Base-by-base conservation (phyloP, 306 rosid species). In the Rosa multiflora region DNA sequence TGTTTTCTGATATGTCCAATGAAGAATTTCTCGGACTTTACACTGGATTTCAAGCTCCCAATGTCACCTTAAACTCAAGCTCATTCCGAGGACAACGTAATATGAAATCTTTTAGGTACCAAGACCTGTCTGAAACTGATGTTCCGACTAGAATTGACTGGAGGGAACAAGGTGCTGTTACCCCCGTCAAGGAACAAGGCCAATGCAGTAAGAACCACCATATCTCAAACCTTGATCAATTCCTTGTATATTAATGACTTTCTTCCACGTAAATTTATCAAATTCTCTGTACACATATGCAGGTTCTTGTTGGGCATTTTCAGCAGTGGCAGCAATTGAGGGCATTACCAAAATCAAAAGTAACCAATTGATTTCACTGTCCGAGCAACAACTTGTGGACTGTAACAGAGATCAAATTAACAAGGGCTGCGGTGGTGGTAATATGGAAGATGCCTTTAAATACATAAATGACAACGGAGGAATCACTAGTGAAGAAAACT, bases 101-200 rank as follows among this genome's bases (percentile, higher is more conserved):
- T 12, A 3, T 4, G 8, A 59, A 56, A 32, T 9, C 86, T 1
- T 86, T 87, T 21, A 79, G 74, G 72, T 81, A 85, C 53, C 82
- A 87, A 73, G 75, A 42, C 55, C 46, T 71, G 9, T 39, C 74
- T 12, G 21, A 52, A n/a, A n/a, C 32, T 44, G 76, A 15, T 63
- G 29, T 79, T 76, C 87, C 87, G 8, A 2, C 44, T 18, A 37
- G 70, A 1, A 0, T 86, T 15, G 88, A 86, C 14, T 89, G 92
- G 88, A 78, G 87, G 55, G 0, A 10, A 7, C 55, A 78, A 67
- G 90, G 90, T 37, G 87, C 85, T 70, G 88, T 89, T 10, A 83
- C 87, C 51, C 75, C 44, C 39, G 56, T 70, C 26, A 42, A 44
- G 68, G 43, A 69, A 1, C 81, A 78, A 70, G 70, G 58, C 23